Percentiles rank a stretch among this genome's conserved stretches.
Conservation (phyloP, 1,284 basidiomycete species). For the Heterobasidion parviporum region DNA sequence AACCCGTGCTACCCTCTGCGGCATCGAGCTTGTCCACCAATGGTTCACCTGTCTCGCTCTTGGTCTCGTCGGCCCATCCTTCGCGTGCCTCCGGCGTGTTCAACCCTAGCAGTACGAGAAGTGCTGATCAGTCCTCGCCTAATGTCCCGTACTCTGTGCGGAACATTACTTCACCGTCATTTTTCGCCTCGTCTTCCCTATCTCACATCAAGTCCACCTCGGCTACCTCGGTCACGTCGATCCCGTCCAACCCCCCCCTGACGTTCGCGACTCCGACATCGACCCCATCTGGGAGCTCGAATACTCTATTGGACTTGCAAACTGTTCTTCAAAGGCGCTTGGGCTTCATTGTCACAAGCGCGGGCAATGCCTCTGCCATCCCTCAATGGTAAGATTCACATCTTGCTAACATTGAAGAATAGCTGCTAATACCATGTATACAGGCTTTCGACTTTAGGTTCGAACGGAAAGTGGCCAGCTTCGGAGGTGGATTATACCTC, state of each 20-base stretch:
- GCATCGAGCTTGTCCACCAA: no score
- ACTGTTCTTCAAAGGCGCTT: conserved; percentile 20
- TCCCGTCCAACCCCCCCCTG: background rate
- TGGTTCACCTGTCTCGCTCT: no score
- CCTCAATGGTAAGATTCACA: conserved; percentile 16
- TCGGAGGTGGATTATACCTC: conserved; percentile 46
- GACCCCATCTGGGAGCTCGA: background rate
- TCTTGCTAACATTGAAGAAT: background rate
- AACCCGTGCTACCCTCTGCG: no score
- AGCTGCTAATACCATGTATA: background rate
- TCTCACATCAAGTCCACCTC: no score
- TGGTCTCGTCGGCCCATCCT: no score
- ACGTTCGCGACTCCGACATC: background rate
- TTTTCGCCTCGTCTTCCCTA: no score
- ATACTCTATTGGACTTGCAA: conserved; percentile 14
- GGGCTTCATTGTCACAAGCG: conserved; percentile 18
- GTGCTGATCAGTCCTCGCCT: no score
- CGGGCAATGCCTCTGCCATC: conserved; percentile 15
- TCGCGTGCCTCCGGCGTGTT: no score
- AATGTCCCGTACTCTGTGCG: no score
- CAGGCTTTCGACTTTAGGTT: conserved; percentile 36
- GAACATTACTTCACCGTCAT: no score
- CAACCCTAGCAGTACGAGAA: no score
- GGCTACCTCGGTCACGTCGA: background rate
- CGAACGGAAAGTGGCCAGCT: conserved; percentile 48